Evolutionary conservation across 225 moss, liverwort and hornwort species (phyloP).

Genomic region (Pleurozium schreberi): DNA sequence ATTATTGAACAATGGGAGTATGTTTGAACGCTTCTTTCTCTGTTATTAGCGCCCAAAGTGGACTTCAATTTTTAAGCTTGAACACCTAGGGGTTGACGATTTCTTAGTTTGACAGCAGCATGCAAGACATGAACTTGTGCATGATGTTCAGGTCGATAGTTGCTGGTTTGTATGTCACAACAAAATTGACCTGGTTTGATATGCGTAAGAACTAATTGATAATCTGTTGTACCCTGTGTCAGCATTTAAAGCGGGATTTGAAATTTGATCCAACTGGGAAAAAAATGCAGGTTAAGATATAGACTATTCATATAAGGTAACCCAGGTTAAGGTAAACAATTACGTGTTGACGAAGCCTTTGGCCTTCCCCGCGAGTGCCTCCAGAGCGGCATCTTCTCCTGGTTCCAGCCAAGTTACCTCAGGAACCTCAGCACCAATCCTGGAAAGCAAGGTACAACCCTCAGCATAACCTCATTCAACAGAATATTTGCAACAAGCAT

Average conservation of each 20-base stretch:
- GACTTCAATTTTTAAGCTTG: neutral
- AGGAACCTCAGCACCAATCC: conserved; percentile 85
- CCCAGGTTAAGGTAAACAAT: neutral
- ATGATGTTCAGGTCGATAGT: neutral
- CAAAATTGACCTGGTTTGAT: neutral
- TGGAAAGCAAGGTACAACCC: conserved; percentile 3
- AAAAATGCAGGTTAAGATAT: neutral
- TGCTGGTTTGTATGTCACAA: neutral
- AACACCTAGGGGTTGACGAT: neutral
- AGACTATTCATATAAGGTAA: neutral
- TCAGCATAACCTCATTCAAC: conserved; percentile 1
- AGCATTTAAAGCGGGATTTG: neutral
- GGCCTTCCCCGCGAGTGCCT: conserved; percentile 50
- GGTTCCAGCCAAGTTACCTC: conserved; percentile 89
- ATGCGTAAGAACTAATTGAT: neutral
- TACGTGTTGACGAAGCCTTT: conserved; percentile 72
- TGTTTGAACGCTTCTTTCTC: neutral
- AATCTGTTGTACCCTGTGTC: neutral
- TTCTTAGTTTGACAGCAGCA: neutral
- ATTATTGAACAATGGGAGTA: neutral
- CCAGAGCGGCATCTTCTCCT: conserved; percentile 89
- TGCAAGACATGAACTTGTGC: neutral
- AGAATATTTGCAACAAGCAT: neutral
- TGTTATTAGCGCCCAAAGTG: neutral
- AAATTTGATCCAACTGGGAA: neutral